These are phyloP conservation scores for Hygrocybe punicea DNA, from an alignment of 768 basidiomycete genomes.

Conservation along the genomic window DNA sequence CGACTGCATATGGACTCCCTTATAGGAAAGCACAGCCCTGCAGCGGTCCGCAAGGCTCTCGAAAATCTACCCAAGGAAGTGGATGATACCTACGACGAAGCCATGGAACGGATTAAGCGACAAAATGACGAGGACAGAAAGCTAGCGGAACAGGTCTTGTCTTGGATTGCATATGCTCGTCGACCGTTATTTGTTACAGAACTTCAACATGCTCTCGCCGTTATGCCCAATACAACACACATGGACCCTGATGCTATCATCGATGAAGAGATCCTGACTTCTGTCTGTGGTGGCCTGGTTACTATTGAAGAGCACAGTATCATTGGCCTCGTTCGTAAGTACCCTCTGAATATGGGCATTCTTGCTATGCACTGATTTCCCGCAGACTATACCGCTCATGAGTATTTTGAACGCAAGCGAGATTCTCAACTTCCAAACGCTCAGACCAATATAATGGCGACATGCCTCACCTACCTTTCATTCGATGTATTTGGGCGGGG, in stretches of 20 bases:
- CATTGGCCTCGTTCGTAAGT: conserved; percentile 9
- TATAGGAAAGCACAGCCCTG: not conserved
- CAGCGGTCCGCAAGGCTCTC: not conserved
- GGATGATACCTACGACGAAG: not conserved
- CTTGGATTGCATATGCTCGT: conserved; percentile 6
- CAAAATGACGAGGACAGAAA: conserved; percentile 2
- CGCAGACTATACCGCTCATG: conserved; percentile 8
- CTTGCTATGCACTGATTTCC: not conserved
- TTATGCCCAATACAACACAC: not conserved
- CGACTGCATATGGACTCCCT: conserved; percentile 8
- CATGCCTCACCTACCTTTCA: not conserved
- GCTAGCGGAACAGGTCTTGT: conserved; percentile 1
- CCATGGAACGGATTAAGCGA: conserved; percentile 7
- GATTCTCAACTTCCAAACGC: not conserved
- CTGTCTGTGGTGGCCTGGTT: conserved; percentile 10
- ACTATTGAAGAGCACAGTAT: not conserved
- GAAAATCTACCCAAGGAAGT: conserved; percentile 4
- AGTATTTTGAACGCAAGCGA: conserved; percentile 2
- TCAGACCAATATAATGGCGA: not conserved
- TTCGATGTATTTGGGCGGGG: not conserved
- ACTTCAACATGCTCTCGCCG: conserved; percentile 8
- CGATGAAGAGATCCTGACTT: not conserved
- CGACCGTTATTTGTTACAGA: conserved; percentile 6
- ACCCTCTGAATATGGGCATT: not conserved
- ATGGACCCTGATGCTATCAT: not conserved